A percentile compares a stretch with the other conserved stretches of the same genome.
Conservation (phyloP, 2,329 filamentous ascomycete species). For the Phialemoniopsis sp. region DNA sequence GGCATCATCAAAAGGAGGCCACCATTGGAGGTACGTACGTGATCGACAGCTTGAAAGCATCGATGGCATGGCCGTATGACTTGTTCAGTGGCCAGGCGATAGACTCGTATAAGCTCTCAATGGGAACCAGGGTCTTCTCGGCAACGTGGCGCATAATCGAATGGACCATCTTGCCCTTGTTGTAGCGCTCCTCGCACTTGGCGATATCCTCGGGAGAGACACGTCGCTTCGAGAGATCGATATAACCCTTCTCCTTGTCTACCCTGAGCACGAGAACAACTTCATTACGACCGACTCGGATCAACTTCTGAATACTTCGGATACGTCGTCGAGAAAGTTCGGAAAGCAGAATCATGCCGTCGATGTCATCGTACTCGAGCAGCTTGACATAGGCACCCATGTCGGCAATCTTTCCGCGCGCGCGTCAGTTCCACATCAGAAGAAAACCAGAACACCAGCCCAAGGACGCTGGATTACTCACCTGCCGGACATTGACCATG, state of each 20-base stretch:
- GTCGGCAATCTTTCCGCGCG: conserved; percentile 76
- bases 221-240: conserved; percentile 97
- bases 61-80: conserved; percentile 93
- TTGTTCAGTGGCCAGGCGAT: conserved; percentile 98
- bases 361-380: conserved; percentile 99
- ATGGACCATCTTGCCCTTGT: conserved; percentile 99
- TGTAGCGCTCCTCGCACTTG: conserved; percentile 98
- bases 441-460: background rate
- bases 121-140: conserved; percentile 92
- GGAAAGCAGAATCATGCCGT: conserved; percentile 98
- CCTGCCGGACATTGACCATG: conserved; percentile 93
- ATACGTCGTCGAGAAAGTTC: conserved; percentile 98
- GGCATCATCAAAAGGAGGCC: background rate
- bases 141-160: conserved; percentile 98
- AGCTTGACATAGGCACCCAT: conserved; percentile 99
- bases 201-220: conserved; percentile 96
- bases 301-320: conserved; percentile 97
- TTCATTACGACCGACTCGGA: conserved; percentile 95
- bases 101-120: conserved; percentile 88
- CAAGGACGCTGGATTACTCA: conserved; percentile 38
- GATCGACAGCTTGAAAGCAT: conserved; percentile 98
- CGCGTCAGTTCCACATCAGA: background rate
- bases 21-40: conserved; percentile 55
- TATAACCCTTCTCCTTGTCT: conserved; percentile 98
- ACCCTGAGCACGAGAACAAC: conserved; percentile 98